Evolutionary conservation across 768 basidiomycete species (phyloP).

Genomic region (Termitomyces sp.): DNA sequence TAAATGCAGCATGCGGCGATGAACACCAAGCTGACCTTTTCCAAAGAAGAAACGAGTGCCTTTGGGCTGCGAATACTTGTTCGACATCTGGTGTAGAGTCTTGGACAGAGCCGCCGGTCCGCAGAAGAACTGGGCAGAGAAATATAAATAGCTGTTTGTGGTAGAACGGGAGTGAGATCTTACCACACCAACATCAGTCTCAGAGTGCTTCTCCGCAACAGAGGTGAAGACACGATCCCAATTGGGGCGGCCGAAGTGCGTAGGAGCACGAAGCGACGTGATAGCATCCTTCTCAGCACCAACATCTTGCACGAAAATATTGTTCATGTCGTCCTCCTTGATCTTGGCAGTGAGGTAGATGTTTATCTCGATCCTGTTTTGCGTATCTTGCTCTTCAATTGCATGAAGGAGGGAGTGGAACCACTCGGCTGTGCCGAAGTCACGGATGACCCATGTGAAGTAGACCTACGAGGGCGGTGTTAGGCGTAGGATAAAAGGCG

Average conservation of each 20-base stretch:
- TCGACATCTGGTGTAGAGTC: conserved; percentile 73
- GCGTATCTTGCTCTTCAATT: conserved; percentile 88
- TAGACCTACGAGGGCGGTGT: conserved; percentile 48
- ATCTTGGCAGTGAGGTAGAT: conserved; percentile 91
- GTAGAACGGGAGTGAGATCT: neutral
- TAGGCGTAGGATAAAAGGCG: neutral
- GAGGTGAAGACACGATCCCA: conserved; percentile 75
- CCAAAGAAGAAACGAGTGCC: conserved; percentile 90
- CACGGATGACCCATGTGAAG: conserved; percentile 95
- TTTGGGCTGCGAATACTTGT: conserved; percentile 79
- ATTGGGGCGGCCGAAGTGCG: conserved; percentile 90
- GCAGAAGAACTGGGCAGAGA: conserved; percentile 68
- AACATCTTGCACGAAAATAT: conserved; percentile 91
- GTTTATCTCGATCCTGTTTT: conserved; percentile 87
- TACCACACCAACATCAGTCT: conserved; percentile 89
- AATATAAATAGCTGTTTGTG: neutral
- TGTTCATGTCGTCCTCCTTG: conserved; percentile 91
- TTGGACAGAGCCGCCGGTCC: conserved; percentile 73
- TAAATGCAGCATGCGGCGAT: neutral
- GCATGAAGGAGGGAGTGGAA: conserved; percentile 93
- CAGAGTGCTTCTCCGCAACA: conserved; percentile 78
- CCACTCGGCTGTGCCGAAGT: conserved; percentile 88
- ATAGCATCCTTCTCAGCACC: conserved; percentile 92
- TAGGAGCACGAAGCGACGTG: conserved; percentile 85
- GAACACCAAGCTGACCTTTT: conserved; percentile 53